Percentiles rank a stretch among this genome's conserved stretches.
These are phyloP conservation scores for Aspergillus ellipticus DNA, from an alignment of 495 filamentous ascomycete genomes.

Conservation along the genomic window DNA sequence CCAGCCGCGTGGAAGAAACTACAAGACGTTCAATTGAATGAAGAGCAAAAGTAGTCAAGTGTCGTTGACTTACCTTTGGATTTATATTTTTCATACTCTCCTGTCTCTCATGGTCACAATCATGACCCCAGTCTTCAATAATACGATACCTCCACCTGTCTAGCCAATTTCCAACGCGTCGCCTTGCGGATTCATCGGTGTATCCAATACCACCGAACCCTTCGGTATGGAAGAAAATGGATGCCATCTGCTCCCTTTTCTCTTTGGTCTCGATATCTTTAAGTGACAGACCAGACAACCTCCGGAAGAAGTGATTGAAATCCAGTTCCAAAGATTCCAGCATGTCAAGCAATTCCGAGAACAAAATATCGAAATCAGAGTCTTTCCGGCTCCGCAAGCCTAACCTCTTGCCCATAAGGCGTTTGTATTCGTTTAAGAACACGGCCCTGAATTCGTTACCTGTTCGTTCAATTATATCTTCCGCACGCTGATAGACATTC, in stretches of 20 bases:
- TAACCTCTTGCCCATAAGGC: conserved; percentile 70
- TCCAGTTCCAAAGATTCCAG: conserved; percentile 78
- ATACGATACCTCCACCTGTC: conserved; percentile 64
- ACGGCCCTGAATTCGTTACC: conserved; percentile 84
- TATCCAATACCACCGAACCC: conserved; percentile 53
- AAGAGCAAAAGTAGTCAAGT: neutral
- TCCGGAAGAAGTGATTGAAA: conserved; percentile 88
- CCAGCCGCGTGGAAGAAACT: conserved; percentile 85
- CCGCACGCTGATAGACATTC: conserved; percentile 71
- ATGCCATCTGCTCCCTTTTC: conserved; percentile 52
- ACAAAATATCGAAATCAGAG: conserved; percentile 72
- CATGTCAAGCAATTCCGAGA: conserved; percentile 75
- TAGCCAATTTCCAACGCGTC: conserved; percentile 71
- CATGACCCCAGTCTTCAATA: conserved; percentile 63
- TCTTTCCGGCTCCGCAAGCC: conserved; percentile 64
- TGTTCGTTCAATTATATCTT: conserved; percentile 69
- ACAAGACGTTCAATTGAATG: conserved; percentile 4
- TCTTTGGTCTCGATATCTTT: conserved; percentile 58
- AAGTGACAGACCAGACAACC: conserved; percentile 57
- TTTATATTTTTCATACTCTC: conserved; percentile 77
- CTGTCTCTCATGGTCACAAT: conserved; percentile 58
- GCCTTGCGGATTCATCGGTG: conserved; percentile 57
- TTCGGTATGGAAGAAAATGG: conserved; percentile 67
- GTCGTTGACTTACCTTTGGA: conserved; percentile 56
- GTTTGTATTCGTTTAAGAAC: conserved; percentile 83